Conservation (phyloP, 441 rosid species). For the Eruca vesicaria region DNA sequence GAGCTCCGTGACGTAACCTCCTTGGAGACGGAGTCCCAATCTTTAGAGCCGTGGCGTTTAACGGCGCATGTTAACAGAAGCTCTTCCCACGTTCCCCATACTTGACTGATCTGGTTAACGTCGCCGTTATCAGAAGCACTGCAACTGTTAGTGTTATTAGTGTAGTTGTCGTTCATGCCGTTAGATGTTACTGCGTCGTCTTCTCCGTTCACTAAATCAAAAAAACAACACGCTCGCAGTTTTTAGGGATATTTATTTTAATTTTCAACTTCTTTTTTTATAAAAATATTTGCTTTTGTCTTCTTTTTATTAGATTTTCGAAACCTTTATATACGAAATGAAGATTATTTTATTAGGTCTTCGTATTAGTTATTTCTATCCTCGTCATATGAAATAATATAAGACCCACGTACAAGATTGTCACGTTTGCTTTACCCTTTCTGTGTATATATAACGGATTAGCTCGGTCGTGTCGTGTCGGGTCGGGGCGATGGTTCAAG, state of each 20-base stretch:
- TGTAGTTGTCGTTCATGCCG: conserved; percentile 23
- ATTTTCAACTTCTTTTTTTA: not conserved
- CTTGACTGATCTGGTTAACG: conserved; percentile 19
- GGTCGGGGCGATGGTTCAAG: not conserved
- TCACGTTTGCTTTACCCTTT: conserved; percentile 28
- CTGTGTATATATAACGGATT: not conserved
- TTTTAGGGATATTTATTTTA: conserved; percentile 24
- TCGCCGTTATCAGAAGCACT: conserved; percentile 11
- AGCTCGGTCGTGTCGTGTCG: not conserved
- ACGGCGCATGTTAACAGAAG: conserved; percentile 65
- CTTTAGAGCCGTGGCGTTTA: conserved; percentile 51
- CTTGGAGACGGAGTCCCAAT: conserved; percentile 60
- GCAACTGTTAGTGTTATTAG: not conserved
- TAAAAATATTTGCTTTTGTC: not conserved
- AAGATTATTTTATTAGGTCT: not conserved
- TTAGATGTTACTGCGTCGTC: conserved; percentile 11
- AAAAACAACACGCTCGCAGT: conserved; percentile 26
- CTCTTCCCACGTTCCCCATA: conserved; percentile 76
- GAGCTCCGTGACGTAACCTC: conserved; percentile 43
- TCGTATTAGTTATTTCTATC: not conserved
- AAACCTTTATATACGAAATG: conserved; percentile 20
- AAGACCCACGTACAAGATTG: conserved; percentile 27
- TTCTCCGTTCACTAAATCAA: conserved; percentile 3
- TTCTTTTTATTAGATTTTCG: not conserved
- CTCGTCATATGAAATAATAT: conserved; percentile 20